These are phyloP conservation scores for Skeletonema marinoi DNA, from an alignment of 108 stramenopile species.

Conservation along the genomic window DNA sequence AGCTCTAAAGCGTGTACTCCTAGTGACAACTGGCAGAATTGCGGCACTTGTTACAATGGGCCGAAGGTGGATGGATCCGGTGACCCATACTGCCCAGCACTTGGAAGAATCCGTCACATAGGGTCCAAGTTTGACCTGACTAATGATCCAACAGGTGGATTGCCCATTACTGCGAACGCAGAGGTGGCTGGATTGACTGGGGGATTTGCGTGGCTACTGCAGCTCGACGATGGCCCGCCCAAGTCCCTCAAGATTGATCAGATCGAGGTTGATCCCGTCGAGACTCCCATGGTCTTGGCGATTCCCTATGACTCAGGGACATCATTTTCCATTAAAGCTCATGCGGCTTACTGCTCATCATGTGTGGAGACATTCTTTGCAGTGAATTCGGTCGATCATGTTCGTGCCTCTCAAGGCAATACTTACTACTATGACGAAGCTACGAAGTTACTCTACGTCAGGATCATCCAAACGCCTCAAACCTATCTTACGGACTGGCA, in stretches of 20 bases:
- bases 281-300: background rate
- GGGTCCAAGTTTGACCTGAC: constrained; percentile 22
- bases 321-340: constrained; percentile 10
- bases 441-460: constrained; percentile 19
- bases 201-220: constrained; percentile 44
- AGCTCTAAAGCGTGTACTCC: background rate
- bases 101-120: constrained; percentile 34
- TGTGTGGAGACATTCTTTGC: background rate
- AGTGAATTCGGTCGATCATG: background rate
- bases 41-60: constrained; percentile 20
- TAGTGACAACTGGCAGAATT: background rate
- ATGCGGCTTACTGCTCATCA: constrained; percentile 1
- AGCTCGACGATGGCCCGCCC: constrained; percentile 37
- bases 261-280: constrained; percentile 4
- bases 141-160: constrained; percentile 6
- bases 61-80: background rate
- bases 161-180: constrained; percentile 41
- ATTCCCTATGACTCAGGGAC: background rate
- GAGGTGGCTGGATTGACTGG: constrained; percentile 36
- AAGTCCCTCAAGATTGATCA: constrained; percentile 14
- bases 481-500: constrained; percentile 2
- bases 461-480: constrained; percentile 19
- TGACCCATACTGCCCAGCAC: constrained; percentile 1
- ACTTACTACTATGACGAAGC: constrained; percentile 9
- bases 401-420: background rate